Conservation (phyloP, 2,329 filamentous ascomycete genomes). For the Ophiostoma ips region DNA sequence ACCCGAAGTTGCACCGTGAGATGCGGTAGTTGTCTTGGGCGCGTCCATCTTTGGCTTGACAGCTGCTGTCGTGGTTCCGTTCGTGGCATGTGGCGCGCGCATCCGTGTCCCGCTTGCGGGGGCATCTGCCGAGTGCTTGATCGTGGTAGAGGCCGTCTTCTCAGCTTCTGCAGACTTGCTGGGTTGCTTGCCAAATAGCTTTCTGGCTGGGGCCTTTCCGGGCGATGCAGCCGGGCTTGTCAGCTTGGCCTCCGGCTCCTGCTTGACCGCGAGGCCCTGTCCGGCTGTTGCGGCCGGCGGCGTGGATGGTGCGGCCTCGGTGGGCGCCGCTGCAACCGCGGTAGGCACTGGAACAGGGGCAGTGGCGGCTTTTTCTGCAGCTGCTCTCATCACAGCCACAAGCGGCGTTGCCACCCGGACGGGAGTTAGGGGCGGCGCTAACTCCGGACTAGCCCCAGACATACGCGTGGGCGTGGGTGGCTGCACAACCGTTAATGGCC, state of each 20-base stretch:
- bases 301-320: background rate
- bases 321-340: background rate
- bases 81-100: background rate
- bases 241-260: background rate
- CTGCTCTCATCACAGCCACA: background rate
- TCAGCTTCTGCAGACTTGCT: background rate
- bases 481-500: background rate
- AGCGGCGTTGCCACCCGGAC: background rate
- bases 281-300: background rate
- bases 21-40: background rate
- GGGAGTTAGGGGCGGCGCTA: background rate
- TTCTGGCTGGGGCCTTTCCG: background rate
- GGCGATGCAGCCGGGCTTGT: background rate
- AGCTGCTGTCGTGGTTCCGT: background rate
- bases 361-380: background rate
- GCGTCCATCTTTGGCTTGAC: background rate
- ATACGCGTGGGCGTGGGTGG: constrained; percentile 1
- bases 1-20: background rate
- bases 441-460: background rate
- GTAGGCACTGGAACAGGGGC: background rate
- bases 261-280: background rate
- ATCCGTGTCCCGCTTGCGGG: background rate
- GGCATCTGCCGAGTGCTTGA: constrained; percentile 1
- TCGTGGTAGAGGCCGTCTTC: background rate
- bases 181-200: background rate